Evolutionary conservation across 2,329 filamentous ascomycete species (phyloP), one percentile per base, ranked within the genome.

Genomic region (Colletotrichum sp.): DNA sequence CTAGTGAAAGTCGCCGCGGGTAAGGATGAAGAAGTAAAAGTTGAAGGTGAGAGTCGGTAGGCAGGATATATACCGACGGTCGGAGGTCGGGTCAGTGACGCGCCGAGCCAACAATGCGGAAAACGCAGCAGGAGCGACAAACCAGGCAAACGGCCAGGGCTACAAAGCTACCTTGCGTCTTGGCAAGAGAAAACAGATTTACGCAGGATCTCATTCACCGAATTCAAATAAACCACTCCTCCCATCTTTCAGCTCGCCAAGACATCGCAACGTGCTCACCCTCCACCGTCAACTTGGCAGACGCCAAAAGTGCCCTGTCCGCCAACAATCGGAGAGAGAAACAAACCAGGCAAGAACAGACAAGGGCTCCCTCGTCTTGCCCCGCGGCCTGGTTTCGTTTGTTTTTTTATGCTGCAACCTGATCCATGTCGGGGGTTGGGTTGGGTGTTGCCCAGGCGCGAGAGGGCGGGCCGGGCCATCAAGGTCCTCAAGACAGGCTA

Each of bases 381-480:
- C 67, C 67, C 67, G 6, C 36, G 67, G n/a, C 26, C 26, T 8
- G 18, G 56, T 52, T 60, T 21, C 18, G 18, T 61, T n/a, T 61
- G 58, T 24, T 16, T 55, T 10, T n/a, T 21, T 1, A 12, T 1
- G 43, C n/a, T 1, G n/a, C 0, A 21, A 48, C 1, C 62, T 48
- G 36, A 36, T 18, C 64, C 73, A 38, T 65, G 64, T 21, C 26
- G 6, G 12, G 10, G 55, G 12, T 56, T 21, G 62, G 36, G 36
- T 56, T 32, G 55, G 36, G 36, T 67, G 43, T 8, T 34, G 68
- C 61, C 68, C 38, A 71, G 62, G 21, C 73, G 69, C 62, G 21
- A 73, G 64, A 72, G 69, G 55, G 70, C 64, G 64, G 70, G 70
- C 70, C 70, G 64, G 70, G 70, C 73, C 73, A 75, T 75, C 73